Base-by-base conservation (phyloP, 2,329 filamentous ascomycete genomes). In the Botrytis paeoniae region DNA sequence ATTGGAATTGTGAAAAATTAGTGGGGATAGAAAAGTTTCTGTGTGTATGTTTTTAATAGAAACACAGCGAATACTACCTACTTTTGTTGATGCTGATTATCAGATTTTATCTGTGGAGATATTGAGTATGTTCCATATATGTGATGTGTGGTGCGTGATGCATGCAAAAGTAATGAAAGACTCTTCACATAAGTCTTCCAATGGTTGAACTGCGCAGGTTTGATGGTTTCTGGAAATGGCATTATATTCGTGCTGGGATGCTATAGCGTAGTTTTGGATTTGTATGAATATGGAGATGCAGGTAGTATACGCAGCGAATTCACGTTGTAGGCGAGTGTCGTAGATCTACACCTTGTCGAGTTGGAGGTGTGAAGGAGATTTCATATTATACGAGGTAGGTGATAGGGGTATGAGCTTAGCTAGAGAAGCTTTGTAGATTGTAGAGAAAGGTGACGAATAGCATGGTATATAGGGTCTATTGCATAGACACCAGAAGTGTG, bases 121-220 rank as follows among this genome's bases (percentile, higher is more conserved):
- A 16, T 7, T 14, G 48, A 54, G 25, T n/a, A 0, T 54, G 25
- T 7, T n/a, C 25, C 12, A 12, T n/a, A 16, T 7, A 16, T n/a
- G 12, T 54, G 48, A 54, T 16, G 12, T n/a, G 12, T 54, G 48
- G n/a, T 16, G 12, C 5, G 25, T 14, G 4, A 12, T 25, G 1
- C n/a, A 22, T n/a, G 25, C 25, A 20, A 10, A 12, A 51, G 10
- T 51, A 14, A 6, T n/a, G 22, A 6, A 51, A 51, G 18, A 3
- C 6, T 10, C 3, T 51, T 9, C 4, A 25, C 1, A 8, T 14
- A 14, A 5, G 22, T 12, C 8, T 25, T 51, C 1, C 1, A 12
- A 25, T 51, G 22, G 9, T 25, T 14, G 45, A 14, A 25, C 9
- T 25, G 22, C 10, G 45, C 22, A 25, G 14, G 22, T 5, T 51